Conservation (phyloP, 2,329 filamentous ascomycete genomes). For the Monascus ruber region DNA sequence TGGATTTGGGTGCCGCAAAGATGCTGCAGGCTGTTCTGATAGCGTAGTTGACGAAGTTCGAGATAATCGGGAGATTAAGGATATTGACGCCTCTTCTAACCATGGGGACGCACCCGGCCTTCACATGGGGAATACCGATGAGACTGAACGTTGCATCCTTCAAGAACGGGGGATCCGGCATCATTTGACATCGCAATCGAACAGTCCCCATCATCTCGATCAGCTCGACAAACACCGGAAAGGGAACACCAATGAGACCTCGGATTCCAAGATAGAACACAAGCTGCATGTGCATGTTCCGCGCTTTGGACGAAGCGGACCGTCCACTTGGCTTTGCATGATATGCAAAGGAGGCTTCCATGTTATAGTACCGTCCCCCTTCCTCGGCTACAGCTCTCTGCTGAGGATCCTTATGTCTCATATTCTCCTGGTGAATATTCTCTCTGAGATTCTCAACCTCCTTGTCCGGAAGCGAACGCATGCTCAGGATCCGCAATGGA, state of each 20-base stretch:
- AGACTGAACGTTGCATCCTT: constrained; percentile 88
- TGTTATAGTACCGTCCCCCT: constrained; percentile 83
- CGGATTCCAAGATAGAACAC: constrained; percentile 88
- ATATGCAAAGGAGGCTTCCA: constrained; percentile 84
- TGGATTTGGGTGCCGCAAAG: constrained; percentile 89
- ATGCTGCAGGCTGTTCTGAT: constrained; percentile 77
- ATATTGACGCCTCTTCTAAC: constrained; percentile 83
- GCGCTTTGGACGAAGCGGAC: constrained; percentile 66
- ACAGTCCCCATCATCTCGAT: constrained; percentile 82
- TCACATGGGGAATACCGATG: constrained; percentile 84
- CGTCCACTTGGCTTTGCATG: constrained; percentile 66
- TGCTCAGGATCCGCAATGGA: constrained; percentile 74
- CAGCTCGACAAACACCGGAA: constrained; percentile 85
- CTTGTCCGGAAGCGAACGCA: constrained; percentile 71
- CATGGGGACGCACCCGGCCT: constrained; percentile 85
- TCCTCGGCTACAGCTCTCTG: constrained; percentile 82
- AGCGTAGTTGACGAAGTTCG: constrained; percentile 93
- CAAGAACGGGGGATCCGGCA: constrained; percentile 81
- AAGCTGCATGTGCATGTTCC: constrained; percentile 95
- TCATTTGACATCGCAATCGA: constrained; percentile 69
- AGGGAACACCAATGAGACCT: constrained; percentile 76
- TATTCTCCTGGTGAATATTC: constrained; percentile 65
- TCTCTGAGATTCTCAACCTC: constrained; percentile 75
- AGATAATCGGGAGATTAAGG: constrained; percentile 82
- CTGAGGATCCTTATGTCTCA: constrained; percentile 71